Evolutionary conservation across 108 stramenopile genomes (phyloP).

Genomic region (Cyclotella choctawhatcheeana): DNA sequence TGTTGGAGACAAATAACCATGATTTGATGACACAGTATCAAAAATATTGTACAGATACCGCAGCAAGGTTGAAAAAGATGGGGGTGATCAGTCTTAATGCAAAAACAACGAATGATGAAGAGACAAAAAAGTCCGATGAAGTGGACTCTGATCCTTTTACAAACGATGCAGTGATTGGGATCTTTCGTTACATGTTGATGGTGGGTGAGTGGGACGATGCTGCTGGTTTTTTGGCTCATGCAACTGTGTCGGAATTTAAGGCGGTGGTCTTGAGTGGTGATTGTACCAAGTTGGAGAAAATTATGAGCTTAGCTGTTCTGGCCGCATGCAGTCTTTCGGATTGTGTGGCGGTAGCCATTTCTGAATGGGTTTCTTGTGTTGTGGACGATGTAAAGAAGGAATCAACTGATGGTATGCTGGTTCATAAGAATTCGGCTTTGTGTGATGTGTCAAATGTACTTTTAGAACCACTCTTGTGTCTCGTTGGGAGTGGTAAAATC

Average conservation of each 20-base stretch:
- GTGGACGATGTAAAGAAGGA: conserved; percentile 7
- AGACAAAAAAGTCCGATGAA: neutral
- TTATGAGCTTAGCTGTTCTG: conserved; percentile 28
- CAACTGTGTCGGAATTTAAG: conserved; percentile 17
- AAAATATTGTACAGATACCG: conserved; percentile 39
- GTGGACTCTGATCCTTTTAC: neutral
- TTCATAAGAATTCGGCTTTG: conserved; percentile 22
- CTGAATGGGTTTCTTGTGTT: conserved; percentile 31
- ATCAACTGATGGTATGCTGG: neutral
- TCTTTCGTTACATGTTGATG: conserved; percentile 38
- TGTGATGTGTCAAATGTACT: conserved; percentile 34
- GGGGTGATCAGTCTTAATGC: conserved; percentile 51
- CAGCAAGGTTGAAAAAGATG: conserved; percentile 38
- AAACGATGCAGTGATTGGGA: conserved; percentile 40
- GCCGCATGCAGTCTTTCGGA: conserved; percentile 46
- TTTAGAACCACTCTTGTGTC: conserved; percentile 27
- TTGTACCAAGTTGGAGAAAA: conserved; percentile 14
- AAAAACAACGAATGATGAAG: conserved; percentile 6
- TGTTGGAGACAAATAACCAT: conserved; percentile 1
- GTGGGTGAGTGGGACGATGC: conserved; percentile 37
- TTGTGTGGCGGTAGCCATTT: conserved; percentile 31
- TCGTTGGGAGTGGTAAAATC: conserved; percentile 63
- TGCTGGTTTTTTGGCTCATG: conserved; percentile 41
- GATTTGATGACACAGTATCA: conserved; percentile 36
- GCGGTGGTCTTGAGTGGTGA: conserved; percentile 2